Conservation (phyloP, 805 yeast species). For the Maudiozyma bulderi region DNA sequence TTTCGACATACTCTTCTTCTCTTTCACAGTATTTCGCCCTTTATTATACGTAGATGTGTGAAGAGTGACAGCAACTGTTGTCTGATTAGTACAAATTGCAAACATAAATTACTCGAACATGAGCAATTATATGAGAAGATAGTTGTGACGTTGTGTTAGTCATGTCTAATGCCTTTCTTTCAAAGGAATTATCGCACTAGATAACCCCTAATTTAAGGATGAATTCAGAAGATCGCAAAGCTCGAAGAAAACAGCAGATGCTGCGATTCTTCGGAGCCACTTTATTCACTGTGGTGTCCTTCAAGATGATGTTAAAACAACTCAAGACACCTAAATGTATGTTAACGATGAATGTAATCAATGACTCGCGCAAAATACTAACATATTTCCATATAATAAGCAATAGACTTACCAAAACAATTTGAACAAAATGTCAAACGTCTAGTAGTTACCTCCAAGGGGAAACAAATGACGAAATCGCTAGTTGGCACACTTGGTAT, state of each 20-base stretch:
- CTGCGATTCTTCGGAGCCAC: slow-evolving; percentile 65
- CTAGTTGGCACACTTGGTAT: slow-evolving; percentile 63
- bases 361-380: not conserved
- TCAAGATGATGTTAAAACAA: slow-evolving; percentile 66
- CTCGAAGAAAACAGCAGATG: slow-evolving; percentile 64
- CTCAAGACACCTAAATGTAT: slow-evolving; percentile 58
- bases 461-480: not conserved
- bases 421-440: slow-evolving; percentile 72
- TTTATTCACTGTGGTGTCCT: slow-evolving; percentile 57
- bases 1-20: no score
- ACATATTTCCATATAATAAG: not conserved
- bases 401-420: slow-evolving; percentile 50
- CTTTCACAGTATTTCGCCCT: no score
- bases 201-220: no score
- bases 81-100: no score
- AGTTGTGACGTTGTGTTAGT: no score
- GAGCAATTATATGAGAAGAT: no score
- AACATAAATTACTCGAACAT: no score
- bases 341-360: slow-evolving; percentile 3
- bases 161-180: no score
- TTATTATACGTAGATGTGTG: no score
- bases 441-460: slow-evolving; percentile 26
- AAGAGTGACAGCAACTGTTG: no score
- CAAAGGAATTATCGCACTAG: no score
- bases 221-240: slow-evolving; percentile 31